A percentile compares a stretch with the other conserved stretches of the same genome.
Conservation (phyloP, 2,329 filamentous ascomycete genomes). For the Fusarium proliferatum region DNA sequence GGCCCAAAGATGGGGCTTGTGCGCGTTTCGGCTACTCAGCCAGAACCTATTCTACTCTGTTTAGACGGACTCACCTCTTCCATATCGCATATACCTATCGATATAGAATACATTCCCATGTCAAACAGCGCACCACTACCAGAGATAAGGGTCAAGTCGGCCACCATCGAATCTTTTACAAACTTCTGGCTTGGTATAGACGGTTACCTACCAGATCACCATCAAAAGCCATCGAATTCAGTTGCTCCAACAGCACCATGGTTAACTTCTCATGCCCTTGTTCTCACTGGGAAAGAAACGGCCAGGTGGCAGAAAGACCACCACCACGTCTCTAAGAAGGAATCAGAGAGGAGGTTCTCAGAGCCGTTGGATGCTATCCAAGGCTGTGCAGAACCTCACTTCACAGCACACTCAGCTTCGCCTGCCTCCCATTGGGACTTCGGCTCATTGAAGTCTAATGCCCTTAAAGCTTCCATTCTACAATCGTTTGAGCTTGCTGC, state of each 20-base stretch:
- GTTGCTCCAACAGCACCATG: not conserved
- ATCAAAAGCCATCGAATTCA: not conserved
- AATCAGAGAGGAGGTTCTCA: not conserved
- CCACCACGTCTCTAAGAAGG: accelerated
- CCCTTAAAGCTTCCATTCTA: not conserved
- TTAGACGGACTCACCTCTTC: not conserved
- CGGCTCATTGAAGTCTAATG: not conserved
- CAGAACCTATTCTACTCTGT: not conserved
- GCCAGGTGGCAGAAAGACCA: not conserved
- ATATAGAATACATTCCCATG: not conserved
- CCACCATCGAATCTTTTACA: not conserved
- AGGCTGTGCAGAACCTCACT: too few relatives aligned
- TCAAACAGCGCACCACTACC: not conserved
- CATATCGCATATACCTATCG: not conserved
- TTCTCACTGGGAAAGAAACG: not conserved
- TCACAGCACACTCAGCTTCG: not conserved
- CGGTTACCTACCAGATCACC: not conserved
- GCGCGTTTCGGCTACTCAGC: not conserved
- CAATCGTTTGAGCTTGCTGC: not conserved
- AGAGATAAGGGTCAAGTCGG: not conserved
- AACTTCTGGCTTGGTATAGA: not conserved
- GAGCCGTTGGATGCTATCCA: not conserved
- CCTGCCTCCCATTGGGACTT: not conserved
- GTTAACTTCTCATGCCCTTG: not conserved
- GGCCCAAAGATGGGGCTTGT: not conserved